phyloP scores from a whole-genome alignment of 1,139 yeast genomes.

The Neolecta irregularis region DNA sequence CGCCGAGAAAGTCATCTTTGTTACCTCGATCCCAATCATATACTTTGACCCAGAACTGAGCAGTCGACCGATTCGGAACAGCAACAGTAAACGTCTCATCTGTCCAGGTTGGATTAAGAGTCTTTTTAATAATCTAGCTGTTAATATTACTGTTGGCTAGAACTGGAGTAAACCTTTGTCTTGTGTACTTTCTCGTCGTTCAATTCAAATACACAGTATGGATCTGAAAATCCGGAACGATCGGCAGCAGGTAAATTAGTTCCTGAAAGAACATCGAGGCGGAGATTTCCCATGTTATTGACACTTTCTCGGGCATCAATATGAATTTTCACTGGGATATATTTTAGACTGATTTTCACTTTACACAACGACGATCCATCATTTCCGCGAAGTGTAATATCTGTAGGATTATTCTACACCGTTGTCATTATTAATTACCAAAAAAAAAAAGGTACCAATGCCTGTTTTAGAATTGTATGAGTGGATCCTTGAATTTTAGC shows the following conservation, averaged over 20 bases:
- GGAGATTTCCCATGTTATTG: conserved; percentile 58
- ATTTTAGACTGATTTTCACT: conserved; percentile 44
- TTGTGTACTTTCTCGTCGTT: conserved; percentile 52
- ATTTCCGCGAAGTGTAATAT: conserved; percentile 17
- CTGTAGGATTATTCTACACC: conserved; percentile 42
- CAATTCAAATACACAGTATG: conserved; percentile 54
- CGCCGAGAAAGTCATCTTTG: conserved; percentile 60
- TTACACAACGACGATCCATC: conserved; percentile 26
- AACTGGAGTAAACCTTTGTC: too few relatives aligned
- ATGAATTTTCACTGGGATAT: conserved; percentile 57
- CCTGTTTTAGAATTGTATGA: conserved; percentile 45
- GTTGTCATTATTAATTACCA: neutral
- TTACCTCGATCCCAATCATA: conserved; percentile 90
- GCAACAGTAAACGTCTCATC: conserved; percentile 45
- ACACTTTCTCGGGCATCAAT: conserved; percentile 64
- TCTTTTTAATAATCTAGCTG: conserved; percentile 66
- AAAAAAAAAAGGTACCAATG: conserved; percentile 24
- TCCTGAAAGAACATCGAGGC: conserved; percentile 50
- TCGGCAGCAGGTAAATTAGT: conserved; percentile 69
- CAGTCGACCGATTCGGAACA: conserved; percentile 45
- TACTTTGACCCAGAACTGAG: conserved; percentile 42
- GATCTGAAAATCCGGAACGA: conserved; percentile 83
- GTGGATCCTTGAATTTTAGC: conserved; percentile 59
- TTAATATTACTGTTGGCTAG: too few relatives aligned
- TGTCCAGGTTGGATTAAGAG: conserved; percentile 79